Evolutionary conservation across 768 basidiomycete species (phyloP).

Genomic region (Mycena belliarum): DNA sequence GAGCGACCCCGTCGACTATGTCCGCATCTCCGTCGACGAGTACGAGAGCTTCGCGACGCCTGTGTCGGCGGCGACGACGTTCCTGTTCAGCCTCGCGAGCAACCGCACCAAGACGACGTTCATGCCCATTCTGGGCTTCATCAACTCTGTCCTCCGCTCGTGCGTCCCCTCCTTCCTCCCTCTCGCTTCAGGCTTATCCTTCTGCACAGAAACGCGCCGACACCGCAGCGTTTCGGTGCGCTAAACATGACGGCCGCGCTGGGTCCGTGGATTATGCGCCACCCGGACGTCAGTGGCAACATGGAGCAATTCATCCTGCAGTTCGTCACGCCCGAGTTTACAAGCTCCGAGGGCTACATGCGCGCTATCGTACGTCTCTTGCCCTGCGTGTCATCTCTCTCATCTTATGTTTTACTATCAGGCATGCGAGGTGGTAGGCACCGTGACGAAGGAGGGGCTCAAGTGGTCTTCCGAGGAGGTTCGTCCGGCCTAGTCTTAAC

Average conservation of each 20-base stretch:
- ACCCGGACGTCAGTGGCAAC: constrained; percentile 73
- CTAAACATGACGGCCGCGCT: constrained; percentile 80
- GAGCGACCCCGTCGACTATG: constrained; percentile 81
- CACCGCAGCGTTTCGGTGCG: constrained; percentile 79
- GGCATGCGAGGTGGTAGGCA: constrained; percentile 83
- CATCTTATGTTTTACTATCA: constrained; percentile 24
- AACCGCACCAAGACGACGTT: constrained; percentile 84
- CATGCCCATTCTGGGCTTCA: constrained; percentile 74
- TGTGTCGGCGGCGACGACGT: constrained; percentile 75
- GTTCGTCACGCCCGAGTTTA: constrained; percentile 75
- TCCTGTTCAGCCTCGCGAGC: constrained; percentile 75
- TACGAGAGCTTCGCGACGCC: constrained; percentile 79
- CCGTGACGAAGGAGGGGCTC: constrained; percentile 69
- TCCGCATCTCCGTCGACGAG: constrained; percentile 78
- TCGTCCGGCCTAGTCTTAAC: not conserved
- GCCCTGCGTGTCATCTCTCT: not conserved
- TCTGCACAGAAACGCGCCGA: constrained; percentile 37
- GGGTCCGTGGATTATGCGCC: constrained; percentile 78
- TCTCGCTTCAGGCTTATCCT: not conserved
- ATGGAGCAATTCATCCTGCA: constrained; percentile 79
- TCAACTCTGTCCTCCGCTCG: constrained; percentile 73
- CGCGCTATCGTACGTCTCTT: constrained; percentile 67
- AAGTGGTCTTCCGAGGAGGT: constrained; percentile 69
- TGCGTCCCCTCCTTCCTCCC: constrained; percentile 23
- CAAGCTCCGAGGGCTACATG: constrained; percentile 67